Base-by-base conservation (phyloP, 371 early-diverging fungal genomes). In the Saksenaea vasiformis region DNA sequence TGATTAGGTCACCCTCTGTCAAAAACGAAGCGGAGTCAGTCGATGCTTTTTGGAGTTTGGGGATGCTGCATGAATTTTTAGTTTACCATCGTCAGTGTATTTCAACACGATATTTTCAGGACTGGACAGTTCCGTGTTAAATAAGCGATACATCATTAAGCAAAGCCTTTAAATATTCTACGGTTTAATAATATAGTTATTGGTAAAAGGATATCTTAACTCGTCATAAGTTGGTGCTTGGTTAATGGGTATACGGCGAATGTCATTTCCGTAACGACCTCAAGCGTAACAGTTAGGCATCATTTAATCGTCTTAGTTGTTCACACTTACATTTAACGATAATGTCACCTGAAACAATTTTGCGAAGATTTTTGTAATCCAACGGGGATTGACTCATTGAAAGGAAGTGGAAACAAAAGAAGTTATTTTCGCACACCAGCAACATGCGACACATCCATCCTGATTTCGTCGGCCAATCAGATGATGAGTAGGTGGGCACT, bases 181-280 rank as follows among this genome's bases (percentile, higher is more conserved):
- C 11, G 2, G 17, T 24, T 24, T 24, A 53, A 1, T 27, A n/a
- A 10, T 7, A 34, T 22, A 15, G 27, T 4, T 26, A 9, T 31
- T 26, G 13, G 34, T 26, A 31, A 38, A 22, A 26, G 2, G 35
- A 3, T 7, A 26, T 68, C 61, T 71, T 31, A 31, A 77, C 79
- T 86, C 86, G 65, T 86, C 82, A 68, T 74, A 82, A 9, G 82
- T 82, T 3, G 86, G 86, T 10, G 74, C 79, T 65, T 83, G 83
- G 35, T 76, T 80, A 53, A 86, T 83, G 15, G 85, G 77, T 24
- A 86, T 76, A 36, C 85, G 79, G 24, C 81, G 71, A 61, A 80
- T 78, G 37, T 78, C 78, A 54, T 69, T 68, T 19, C 67, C 70
- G 56, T 47, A 69, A 17, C 70, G 76, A 61, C 78, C 81, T 80